These are phyloP conservation scores for Termitomyces sp. DNA, from an alignment of 768 basidiomycete genomes.

Conservation along the genomic window DNA sequence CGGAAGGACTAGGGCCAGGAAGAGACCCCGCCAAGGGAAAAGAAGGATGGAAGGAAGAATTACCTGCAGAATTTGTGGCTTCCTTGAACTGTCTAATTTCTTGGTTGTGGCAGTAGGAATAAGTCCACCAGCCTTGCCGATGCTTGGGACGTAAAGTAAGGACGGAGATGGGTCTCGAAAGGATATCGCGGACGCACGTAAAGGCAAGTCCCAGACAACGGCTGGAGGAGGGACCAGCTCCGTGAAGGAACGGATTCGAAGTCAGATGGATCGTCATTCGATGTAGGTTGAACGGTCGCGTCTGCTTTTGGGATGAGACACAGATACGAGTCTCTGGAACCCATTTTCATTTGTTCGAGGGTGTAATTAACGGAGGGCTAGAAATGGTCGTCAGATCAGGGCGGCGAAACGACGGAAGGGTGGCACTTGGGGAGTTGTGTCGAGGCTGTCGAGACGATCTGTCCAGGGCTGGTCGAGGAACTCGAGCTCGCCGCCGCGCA, in stretches of 20 bases:
- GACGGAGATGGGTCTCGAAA: slow-evolving; percentile 19
- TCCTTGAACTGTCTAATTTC: slow-evolving; percentile 97
- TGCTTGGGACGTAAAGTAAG: slow-evolving; percentile 46
- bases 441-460: slow-evolving; percentile 46
- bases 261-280: slow-evolving; percentile 45
- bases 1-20: slow-evolving; percentile 3
- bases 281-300: slow-evolving; percentile 33
- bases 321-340: slow-evolving; percentile 62
- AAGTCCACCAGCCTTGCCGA: slow-evolving; percentile 94
- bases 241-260: slow-evolving; percentile 62
- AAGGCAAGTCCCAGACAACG: slow-evolving; percentile 74
- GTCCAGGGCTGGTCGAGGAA: slow-evolving; percentile 67
- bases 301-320: slow-evolving; percentile 72
- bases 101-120: slow-evolving; percentile 92
- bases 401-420: slow-evolving; percentile 18
- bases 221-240: slow-evolving; percentile 79
- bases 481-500: slow-evolving; percentile 69
- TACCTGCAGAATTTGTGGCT: slow-evolving; percentile 62
- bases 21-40: slow-evolving; percentile 5
- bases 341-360: slow-evolving; percentile 73
- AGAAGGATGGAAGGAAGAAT: slow-evolving; percentile 19
- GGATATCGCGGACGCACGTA: slow-evolving; percentile 53
- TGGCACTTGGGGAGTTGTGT: slow-evolving; percentile 25
- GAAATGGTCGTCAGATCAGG: slow-evolving; percentile 3
- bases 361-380: slow-evolving; percentile 34